Evolutionary conservation across 2,329 filamentous ascomycete species (phyloP), one percentile per base, ranked within the genome.

Genomic region (Thermoascus crustaceus): DNA sequence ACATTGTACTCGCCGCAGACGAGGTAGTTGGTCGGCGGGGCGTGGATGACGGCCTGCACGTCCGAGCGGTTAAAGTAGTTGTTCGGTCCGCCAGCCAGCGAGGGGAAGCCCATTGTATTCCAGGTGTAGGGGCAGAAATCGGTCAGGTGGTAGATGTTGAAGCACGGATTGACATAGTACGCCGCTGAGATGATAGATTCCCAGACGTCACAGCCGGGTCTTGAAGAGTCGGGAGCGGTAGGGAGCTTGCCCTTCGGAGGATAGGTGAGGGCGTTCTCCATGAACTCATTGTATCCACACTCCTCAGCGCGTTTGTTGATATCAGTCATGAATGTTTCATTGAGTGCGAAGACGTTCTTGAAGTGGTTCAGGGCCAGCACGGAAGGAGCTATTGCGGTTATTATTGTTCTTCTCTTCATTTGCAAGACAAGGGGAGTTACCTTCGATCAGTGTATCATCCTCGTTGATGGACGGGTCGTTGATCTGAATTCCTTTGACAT

Each of bases 91-190:
- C 61, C 66, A 0, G 81, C 81, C 0, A 74, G 50, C 50, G 85
- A 87, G 7, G 79, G 77, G 57, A 81, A 80, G 5, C 76, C 76
- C 11, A 87, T 67, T 0, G 79, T 72, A 41, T 85, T 76, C 69
- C 75, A 84, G 2, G 76, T 63, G 5, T 76, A 50, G 0, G 84
- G 84, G 50, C 84, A 89, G 4, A 78, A 82, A 5, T 78, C 80
- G 0, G 75, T 74, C 5, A 88, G 71, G 31, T 83, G 75, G 59
- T 87, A 88, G 5, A 81, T 67, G 54, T 85, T 78, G 61, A 82
- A 91, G 65, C 85, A 89, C 0, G 84, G 84, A 61, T 89, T 89
- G 25, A 76, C 57, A 3, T 66, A 52, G 3, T 63, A 43, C 5
- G 72, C 71, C 11, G 76, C 78, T 1, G 65, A 47, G 44, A 63